Conservation (phyloP, 2,329 filamentous ascomycete species). For the Drechslerella stenobrocha region DNA sequence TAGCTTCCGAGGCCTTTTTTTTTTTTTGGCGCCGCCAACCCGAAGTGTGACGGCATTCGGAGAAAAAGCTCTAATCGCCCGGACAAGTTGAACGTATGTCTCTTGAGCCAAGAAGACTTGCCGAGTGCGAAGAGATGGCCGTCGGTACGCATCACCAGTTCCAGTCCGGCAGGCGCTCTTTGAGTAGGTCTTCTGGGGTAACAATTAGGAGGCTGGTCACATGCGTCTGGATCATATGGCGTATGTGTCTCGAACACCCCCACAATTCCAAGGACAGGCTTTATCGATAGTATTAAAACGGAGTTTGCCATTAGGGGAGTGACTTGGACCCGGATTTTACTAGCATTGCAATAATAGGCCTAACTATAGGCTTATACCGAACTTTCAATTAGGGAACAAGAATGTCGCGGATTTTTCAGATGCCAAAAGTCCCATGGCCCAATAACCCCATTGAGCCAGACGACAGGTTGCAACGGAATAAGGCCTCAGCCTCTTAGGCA, state of each 20-base stretch:
- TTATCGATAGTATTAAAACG: slow-evolving; percentile 4
- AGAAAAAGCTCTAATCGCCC: slow-evolving; percentile 29
- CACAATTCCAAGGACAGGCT: slow-evolving; percentile 4
- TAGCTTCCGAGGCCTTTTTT: slow-evolving; percentile 17
- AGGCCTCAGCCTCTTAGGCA: slow-evolving; percentile 23
- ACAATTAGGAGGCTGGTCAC: slow-evolving; percentile 7
- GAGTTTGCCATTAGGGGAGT: slow-evolving; percentile 1
- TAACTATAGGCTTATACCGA: background rate
- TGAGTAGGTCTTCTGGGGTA: background rate
- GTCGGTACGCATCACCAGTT: background rate
- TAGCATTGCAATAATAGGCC: background rate
- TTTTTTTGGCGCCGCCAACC: slow-evolving; percentile 19
- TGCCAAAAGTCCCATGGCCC: slow-evolving; percentile 1
- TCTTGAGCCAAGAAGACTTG: slow-evolving; percentile 27
- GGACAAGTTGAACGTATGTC: slow-evolving; percentile 21
- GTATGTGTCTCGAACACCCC: background rate
- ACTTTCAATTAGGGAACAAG: background rate
- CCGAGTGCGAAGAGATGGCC: slow-evolving; percentile 13
- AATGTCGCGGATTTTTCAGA: background rate
- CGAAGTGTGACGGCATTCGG: slow-evolving; percentile 20
- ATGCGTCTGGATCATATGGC: background rate
- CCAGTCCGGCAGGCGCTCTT: background rate
- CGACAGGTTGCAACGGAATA: background rate
- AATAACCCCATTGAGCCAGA: slow-evolving; percentile 1
- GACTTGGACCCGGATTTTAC: slow-evolving; percentile 1